These are phyloP conservation scores for Candida pseudoglaebosa DNA, from an alignment of 805 yeast genomes.

Conservation along the genomic window DNA sequence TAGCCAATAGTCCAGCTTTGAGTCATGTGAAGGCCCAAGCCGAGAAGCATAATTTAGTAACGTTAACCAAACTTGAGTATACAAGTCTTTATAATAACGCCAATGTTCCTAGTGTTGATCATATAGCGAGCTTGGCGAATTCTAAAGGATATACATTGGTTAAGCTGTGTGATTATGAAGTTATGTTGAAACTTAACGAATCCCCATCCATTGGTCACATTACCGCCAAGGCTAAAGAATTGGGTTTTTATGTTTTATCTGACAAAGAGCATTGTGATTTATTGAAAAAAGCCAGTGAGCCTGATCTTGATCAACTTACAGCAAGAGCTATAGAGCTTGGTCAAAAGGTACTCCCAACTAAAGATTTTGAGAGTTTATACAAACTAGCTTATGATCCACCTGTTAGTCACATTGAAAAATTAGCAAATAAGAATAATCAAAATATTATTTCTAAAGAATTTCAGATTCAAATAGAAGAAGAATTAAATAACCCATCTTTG, in stretches of 20 bases:
- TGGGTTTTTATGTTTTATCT: neutral
- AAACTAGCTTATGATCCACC: slow-evolving; percentile 18
- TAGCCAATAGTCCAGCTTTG: slow-evolving; percentile 31
- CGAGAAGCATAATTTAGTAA: slow-evolving; percentile 28
- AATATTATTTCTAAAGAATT: slow-evolving; percentile 5
- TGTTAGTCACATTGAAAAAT: slow-evolving; percentile 13
- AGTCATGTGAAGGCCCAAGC: slow-evolving; percentile 33
- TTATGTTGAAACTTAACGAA: neutral
- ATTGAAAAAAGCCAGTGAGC: slow-evolving; percentile 11
- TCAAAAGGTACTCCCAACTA: slow-evolving; percentile 9
- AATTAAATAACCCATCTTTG: neutral
- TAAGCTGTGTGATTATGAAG: slow-evolving; percentile 9
- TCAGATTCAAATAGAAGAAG: slow-evolving; percentile 3
- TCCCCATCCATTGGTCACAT: slow-evolving; percentile 4
- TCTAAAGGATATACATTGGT: slow-evolving; percentile 11
- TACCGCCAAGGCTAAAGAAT: slow-evolving; percentile 3
- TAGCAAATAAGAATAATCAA: slow-evolving; percentile 8
- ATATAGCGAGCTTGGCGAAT: slow-evolving; percentile 16
- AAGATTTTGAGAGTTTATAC: slow-evolving; percentile 24
- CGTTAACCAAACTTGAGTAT: slow-evolving; percentile 30
- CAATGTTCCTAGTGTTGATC: slow-evolving; percentile 26
- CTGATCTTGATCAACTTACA: slow-evolving; percentile 18
- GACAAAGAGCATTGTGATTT: slow-evolving; percentile 1
- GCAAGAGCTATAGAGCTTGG: slow-evolving; percentile 11
- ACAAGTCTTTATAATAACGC: slow-evolving; percentile 25